Evolutionary conservation across 176 grass and related monocot species (phyloP).

Genomic region (Cenchrus fungigraminus): DNA sequence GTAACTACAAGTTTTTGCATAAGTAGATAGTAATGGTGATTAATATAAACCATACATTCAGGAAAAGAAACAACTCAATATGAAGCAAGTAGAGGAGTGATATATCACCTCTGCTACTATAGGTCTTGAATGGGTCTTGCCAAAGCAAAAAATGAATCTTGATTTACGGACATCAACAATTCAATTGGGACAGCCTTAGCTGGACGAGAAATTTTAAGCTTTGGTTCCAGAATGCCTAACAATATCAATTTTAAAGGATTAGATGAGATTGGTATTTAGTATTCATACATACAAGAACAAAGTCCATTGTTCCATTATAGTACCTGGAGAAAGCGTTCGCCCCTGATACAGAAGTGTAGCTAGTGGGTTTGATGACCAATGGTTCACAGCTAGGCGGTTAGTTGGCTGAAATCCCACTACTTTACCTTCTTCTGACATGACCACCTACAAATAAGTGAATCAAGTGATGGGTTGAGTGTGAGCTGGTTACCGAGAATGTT

Average conservation of each 20-base stretch:
- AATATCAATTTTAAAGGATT: slow-evolving; percentile 37
- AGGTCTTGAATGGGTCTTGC: slow-evolving; percentile 59
- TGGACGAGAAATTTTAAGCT: slow-evolving; percentile 66
- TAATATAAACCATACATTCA: neutral
- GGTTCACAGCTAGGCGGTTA: slow-evolving; percentile 66
- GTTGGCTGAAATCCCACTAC: slow-evolving; percentile 93
- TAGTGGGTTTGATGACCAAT: slow-evolving; percentile 83
- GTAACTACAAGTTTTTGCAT: slow-evolving; percentile 5
- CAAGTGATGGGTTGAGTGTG: neutral
- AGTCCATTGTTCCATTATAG: slow-evolving; percentile 8
- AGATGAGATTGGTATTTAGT: slow-evolving; percentile 10
- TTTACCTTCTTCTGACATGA: slow-evolving; percentile 78
- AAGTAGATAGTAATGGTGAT: neutral
- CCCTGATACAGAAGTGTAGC: slow-evolving; percentile 61
- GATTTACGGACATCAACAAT: slow-evolving; percentile 71
- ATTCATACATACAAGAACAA: slow-evolving; percentile 3
- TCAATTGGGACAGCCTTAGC: slow-evolving; percentile 61
- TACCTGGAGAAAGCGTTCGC: slow-evolving; percentile 69
- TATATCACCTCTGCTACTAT: slow-evolving; percentile 39
- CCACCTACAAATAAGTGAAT: slow-evolving; percentile 62
- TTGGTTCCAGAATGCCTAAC: slow-evolving; percentile 80
- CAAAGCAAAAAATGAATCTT: slow-evolving; percentile 72
- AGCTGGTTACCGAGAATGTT: neutral
- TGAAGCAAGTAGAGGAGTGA: neutral
- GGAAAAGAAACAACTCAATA: neutral